Base-by-base conservation (phyloP, 192 early-diverging fungal species). In the Coemansia furcata region DNA sequence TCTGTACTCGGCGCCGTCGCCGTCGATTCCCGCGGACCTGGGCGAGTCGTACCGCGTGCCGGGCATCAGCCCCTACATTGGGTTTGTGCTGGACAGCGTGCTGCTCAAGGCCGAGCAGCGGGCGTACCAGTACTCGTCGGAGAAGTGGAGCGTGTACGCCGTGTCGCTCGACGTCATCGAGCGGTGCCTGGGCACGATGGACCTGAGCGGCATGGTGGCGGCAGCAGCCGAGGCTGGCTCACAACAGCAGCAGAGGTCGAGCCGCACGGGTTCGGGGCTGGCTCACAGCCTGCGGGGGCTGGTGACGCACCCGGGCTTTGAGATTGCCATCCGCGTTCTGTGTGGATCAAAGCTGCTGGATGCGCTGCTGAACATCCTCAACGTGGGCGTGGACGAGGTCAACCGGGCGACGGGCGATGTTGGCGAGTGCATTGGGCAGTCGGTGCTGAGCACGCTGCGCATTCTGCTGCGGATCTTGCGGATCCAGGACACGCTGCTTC, bases 31-130 rank as follows among this genome's bases (percentile, higher is more conserved):
- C 9, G 61, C 74, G 1, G 67, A 85, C 14, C 77, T 97, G 36
- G 95, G 95, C 46, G 77, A 65, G 6, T 71, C 71, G 21, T 86
- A 91, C 62, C 87, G 93, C 32, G 62, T 86, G 23, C 90, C 91
- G 23, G 95, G 95, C 8, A 79, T 93, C 21, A 77, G 76, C 6
- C 91, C 90, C 1, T 99, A 95, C 72, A 70, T 96, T 17, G 65
- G 72, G n/a, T 92, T 95, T 75, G 89, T 96, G 26, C 69, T 96
- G 29, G 95, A 99, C 44, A 80, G 86, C 40, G 89, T 97, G 33
- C 90, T 97, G 63, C 77, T 94, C 36, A 94, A 93, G 74, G 84
- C 91, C 4, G 83, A 89, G 4, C 81, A 83, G 38, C 86, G 93
- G 6, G 57, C 76, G 0, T 97, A 94, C 64, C 81, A 78, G 26